Evolutionary conservation across 805 yeast species (phyloP).

Genomic region (Candida ascalaphidarum): DNA sequence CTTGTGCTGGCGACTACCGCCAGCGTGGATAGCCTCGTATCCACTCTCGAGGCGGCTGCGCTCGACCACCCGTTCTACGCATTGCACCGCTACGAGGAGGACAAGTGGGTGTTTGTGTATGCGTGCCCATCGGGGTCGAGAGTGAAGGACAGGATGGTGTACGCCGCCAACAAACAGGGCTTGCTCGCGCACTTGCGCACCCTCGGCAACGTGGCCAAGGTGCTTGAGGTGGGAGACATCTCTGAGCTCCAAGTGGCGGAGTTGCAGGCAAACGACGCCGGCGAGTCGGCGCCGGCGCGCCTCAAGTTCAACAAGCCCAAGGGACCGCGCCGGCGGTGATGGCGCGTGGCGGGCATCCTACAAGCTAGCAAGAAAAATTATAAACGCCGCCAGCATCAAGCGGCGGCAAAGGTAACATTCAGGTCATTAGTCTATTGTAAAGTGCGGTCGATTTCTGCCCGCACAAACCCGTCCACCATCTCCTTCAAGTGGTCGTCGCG

Average conservation of each 20-base stretch:
- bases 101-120: slow-evolving; percentile 54
- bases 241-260: slow-evolving; percentile 54
- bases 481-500: slow-evolving; percentile 9
- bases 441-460: too few species aligned
- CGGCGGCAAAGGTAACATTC: too few species aligned
- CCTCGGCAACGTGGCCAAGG: slow-evolving; percentile 28
- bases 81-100: slow-evolving; percentile 35
- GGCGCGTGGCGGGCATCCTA: too few species aligned
- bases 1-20: slow-evolving; percentile 10
- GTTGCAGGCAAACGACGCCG: slow-evolving; percentile 18
- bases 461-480: slow-evolving; percentile 16
- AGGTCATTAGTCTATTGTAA: too few species aligned
- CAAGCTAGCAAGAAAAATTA: too few species aligned
- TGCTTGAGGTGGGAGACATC: slow-evolving; percentile 66
- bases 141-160: slow-evolving; percentile 86
- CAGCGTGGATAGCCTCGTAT: slow-evolving; percentile 10
- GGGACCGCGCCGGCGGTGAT: slow-evolving; percentile 52
- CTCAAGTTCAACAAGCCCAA: slow-evolving; percentile 50
- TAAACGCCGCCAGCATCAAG: too few species aligned
- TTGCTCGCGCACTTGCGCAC: slow-evolving; percentile 43
- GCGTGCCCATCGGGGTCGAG: slow-evolving; percentile 87
- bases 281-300: slow-evolving; percentile 4
- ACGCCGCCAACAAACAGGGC: slow-evolving; percentile 73
- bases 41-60: slow-evolving; percentile 17
- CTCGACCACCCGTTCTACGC: slow-evolving; percentile 48